These are phyloP conservation scores for Aspergillus saccharolyticus DNA, from an alignment of 495 filamentous ascomycete genomes.

Conservation along the genomic window DNA sequence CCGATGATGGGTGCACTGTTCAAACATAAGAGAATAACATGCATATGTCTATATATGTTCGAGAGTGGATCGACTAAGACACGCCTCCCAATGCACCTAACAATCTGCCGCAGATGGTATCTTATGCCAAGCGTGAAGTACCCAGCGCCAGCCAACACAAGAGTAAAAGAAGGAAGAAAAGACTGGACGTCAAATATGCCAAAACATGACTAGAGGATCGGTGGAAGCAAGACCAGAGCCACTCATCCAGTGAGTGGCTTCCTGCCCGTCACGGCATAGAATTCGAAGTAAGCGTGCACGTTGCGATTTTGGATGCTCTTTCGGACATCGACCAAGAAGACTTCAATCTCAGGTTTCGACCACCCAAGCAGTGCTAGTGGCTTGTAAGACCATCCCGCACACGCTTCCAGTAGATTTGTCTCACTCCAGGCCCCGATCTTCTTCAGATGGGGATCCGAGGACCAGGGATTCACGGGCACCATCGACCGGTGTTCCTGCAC, in stretches of 20 bases:
- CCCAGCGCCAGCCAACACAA: conserved; percentile 14
- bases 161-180: conserved; percentile 1
- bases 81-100: conserved; percentile 14
- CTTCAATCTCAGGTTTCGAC: conserved; percentile 49
- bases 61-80: conserved; percentile 14
- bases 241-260: conserved; percentile 38
- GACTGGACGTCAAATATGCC: background rate
- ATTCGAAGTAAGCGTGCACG: conserved; percentile 52
- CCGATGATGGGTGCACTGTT: background rate
- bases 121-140: conserved; percentile 27
- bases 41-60: background rate
- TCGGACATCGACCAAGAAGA: conserved; percentile 55
- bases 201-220: conserved; percentile 1
- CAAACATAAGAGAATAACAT: background rate
- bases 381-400: conserved; percentile 46
- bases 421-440: conserved; percentile 43
- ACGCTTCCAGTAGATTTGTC: conserved; percentile 36
- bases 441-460: conserved; percentile 49
- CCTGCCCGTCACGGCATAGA: conserved; percentile 50
- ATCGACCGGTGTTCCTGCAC: conserved; percentile 52
- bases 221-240: background rate
- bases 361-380: conserved; percentile 39
- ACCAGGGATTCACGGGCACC: conserved; percentile 57
- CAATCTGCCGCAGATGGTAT: conserved; percentile 27
- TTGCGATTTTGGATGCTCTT: conserved; percentile 48